These are phyloP conservation scores for Tolypocladium pustulatum DNA, from an alignment of 2,329 filamentous ascomycete species.

Conservation along the genomic window DNA sequence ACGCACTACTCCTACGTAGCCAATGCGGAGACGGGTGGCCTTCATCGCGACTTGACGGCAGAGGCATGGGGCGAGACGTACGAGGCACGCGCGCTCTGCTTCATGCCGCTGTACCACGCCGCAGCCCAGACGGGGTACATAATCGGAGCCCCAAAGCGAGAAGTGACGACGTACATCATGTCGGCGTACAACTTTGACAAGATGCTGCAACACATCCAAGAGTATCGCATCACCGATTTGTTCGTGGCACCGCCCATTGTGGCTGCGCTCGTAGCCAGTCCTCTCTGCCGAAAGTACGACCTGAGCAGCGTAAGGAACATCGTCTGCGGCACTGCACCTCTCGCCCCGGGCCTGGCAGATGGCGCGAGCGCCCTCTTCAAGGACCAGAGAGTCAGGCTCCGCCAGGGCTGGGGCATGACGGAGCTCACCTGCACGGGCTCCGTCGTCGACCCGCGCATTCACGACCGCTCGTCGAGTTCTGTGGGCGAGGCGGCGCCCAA, in stretches of 20 bases:
- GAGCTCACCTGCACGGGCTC: not conserved
- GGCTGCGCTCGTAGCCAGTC: not conserved
- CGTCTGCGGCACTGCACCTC: not conserved
- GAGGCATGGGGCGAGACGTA: not conserved
- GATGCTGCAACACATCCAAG: not conserved
- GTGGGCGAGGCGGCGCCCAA: not conserved
- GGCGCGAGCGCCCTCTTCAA: not conserved
- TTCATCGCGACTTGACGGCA: not conserved
- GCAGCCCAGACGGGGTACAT: not conserved
- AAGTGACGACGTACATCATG: not conserved
- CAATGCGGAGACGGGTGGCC: not conserved
- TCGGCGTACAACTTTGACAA: not conserved
- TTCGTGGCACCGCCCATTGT: not conserved
- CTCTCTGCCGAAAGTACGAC: not conserved
- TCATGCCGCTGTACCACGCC: not conserved
- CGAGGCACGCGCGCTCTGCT: not conserved
- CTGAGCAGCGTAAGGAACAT: not conserved
- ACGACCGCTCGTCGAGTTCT: not conserved
- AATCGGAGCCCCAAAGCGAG: not conserved
- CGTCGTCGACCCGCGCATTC: not conserved
- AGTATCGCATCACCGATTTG: not conserved
- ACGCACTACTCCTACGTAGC: not conserved
- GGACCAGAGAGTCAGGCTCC: not conserved
- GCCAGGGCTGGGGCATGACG: not conserved
- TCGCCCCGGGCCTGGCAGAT: not conserved